phyloP scores from a whole-genome alignment of 2,329 filamentous ascomycete species.

The Epichloe sp. region DNA sequence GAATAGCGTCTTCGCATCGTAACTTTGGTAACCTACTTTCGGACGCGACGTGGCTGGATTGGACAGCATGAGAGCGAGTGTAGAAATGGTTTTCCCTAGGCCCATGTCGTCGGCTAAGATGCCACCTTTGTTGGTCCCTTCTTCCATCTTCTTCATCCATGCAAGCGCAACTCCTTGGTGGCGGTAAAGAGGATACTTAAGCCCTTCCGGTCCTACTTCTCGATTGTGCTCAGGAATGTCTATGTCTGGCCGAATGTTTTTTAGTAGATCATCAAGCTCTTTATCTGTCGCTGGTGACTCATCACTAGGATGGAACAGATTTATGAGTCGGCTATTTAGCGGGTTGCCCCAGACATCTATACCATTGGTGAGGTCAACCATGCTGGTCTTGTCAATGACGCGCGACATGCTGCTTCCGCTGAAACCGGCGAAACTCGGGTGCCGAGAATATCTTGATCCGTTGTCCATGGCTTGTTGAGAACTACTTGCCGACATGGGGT shows the following conservation, averaged over 20 bases:
- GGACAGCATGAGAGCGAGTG: constrained; percentile 61
- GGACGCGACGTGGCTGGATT: constrained; percentile 39
- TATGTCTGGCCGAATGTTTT: constrained; percentile 63
- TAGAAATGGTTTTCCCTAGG: constrained; percentile 78
- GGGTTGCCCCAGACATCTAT: constrained; percentile 26
- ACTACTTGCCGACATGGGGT: neutral
- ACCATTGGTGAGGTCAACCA: constrained; percentile 23
- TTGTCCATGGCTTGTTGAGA: neutral
- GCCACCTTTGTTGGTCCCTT: constrained; percentile 66
- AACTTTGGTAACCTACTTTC: constrained; percentile 17
- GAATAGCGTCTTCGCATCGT: constrained; percentile 28
- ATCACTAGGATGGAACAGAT: constrained; percentile 21
- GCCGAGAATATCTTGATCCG: neutral
- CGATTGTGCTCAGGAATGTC: constrained; percentile 48
- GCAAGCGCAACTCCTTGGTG: constrained; percentile 74
- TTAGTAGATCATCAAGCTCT: constrained; percentile 58
- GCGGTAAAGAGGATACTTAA: constrained; percentile 58
- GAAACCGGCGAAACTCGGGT: neutral
- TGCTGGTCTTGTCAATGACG: constrained; percentile 25
- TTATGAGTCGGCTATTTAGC: constrained; percentile 19
- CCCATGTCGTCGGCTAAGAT: constrained; percentile 93
- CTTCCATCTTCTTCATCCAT: constrained; percentile 76
- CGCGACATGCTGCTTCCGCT: constrained; percentile 14
- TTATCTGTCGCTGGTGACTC: constrained; percentile 33
- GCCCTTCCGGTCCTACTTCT: constrained; percentile 54